phyloP scores from a whole-genome alignment of 1,284 basidiomycete genomes.

The Wolfiporia cocos region DNA sequence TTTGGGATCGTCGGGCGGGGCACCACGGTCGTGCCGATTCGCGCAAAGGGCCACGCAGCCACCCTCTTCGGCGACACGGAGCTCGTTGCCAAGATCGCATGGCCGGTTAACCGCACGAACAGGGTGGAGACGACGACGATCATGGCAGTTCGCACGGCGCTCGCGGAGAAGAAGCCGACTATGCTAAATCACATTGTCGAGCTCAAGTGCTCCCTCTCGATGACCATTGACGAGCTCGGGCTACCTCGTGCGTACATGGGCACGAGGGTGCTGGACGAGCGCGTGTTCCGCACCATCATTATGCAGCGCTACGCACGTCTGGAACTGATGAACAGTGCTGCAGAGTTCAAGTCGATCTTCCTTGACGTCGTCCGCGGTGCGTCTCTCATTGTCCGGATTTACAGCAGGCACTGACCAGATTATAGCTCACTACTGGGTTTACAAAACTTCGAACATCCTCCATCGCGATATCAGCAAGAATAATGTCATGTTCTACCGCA shows the following conservation, averaged over 20 bases:
- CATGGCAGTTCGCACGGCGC: neutral
- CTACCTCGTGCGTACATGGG: constrained; percentile 5
- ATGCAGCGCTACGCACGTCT: constrained; percentile 11
- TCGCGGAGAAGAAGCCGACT: neutral
- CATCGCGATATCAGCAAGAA: constrained; percentile 24
- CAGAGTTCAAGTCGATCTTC: constrained; percentile 10
- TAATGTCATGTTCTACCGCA: constrained; percentile 22
- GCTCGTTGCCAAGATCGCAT: constrained; percentile 8
- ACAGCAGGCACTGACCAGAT: neutral
- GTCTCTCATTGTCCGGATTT: neutral
- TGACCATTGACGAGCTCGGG: constrained; percentile 1
- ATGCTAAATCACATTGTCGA: constrained; percentile 8
- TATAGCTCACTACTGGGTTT: constrained; percentile 8
- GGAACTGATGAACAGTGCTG: neutral
- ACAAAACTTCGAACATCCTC: constrained; percentile 5
- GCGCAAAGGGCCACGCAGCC: neutral
- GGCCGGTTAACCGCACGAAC: neutral
- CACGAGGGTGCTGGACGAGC: neutral
- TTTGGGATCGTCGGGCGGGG: no score
- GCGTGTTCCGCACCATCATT: constrained; percentile 10
- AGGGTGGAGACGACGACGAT: constrained; percentile 1
- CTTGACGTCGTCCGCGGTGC: constrained; percentile 8
- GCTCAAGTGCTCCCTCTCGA: constrained; percentile 5
- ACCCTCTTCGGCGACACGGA: neutral
- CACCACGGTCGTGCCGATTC: constrained; percentile 8